Base-by-base conservation (phyloP, 78 protist genomes). In the Mantamonas sphyraenae region DNA sequence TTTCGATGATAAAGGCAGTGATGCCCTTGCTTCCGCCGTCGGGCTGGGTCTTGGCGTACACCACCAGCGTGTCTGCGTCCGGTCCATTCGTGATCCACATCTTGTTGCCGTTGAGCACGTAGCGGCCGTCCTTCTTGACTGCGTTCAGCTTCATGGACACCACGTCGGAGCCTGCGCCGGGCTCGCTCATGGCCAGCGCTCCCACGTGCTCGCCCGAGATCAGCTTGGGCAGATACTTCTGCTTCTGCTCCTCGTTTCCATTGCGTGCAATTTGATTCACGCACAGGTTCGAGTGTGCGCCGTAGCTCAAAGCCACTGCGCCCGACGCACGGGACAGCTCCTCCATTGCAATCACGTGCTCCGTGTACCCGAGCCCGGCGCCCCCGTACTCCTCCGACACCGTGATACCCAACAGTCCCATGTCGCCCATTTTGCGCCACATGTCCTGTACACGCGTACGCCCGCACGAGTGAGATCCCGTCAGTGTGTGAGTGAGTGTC, bases 161-260 rank as follows among this genome's bases (percentile, higher is more conserved):
- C 42, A 91, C 95, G 64, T 95, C 98, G 8, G 93, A 85, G 24
- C 97, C 98, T 0, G 93, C 80, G 12, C 86, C 87, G 47, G 95
- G 89, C 73, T 95, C 98, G 51, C 73, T 57, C 97, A 95, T 95
- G 53, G 94, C 93, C 39, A 95, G 71, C 17, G 95, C 95, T 20
- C 96, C 98, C 22, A 95, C 63, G 62, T 43, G 74, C 56, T 92
- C 96, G 31, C 98, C 98, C n/a, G 79, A 45, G 62, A 92, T 78
- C 35, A 92, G 73, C 75, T 78, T 77, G 17, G 78, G 80, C 12
- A 81, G 85, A 64, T 87, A 87, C 66, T 82, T 83, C 0, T 58
- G 71, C 59, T 85, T 78, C 72, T 95, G 98, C 9, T 14, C 73
- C 17, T 81, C 88, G 69, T 81, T 92, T 30, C 94, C 98, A 62